Base-by-base conservation (phyloP, 306 rosid genomes). In the Styphnolobium japonicum region DNA sequence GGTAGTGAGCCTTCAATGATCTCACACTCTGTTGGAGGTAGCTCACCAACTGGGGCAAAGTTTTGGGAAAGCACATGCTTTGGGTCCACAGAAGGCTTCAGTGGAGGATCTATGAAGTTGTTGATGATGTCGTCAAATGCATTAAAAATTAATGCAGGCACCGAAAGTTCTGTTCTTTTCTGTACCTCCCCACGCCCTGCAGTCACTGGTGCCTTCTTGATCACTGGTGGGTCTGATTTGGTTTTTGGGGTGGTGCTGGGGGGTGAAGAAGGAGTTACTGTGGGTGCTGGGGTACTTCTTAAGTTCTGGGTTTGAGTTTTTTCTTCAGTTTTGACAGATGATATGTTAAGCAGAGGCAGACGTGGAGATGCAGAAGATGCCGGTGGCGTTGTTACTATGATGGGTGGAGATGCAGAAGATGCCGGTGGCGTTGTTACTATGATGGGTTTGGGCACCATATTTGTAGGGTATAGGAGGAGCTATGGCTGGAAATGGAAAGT, bases 21-120 rank as follows among this genome's bases (percentile, higher is more conserved):
- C 5, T 84, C 16, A 15, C 98, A 95, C 37, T 87, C 84, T 0
- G 95, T 92, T 0, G 97, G 98, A 0, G 97, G 95, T 9, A 91
- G 96, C 73, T 94, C 98, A 40, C 80, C 40, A 0, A 94, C 89
- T 0, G 98, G 98, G 11, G 97, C 88, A 62, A 88, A 95, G 85
- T 95, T 92, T 52, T 83, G 62, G 5, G 97, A 81, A 0, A 95
- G 87, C 1, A 87, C 92, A 8, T 56, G 76, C 9, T 72, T 82
- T 4, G 96, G 98, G 55, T 95, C 97, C 2, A 85, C 58, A 0
- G 95, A 88, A 0, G 93, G 88, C 12, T 87, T 89, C 2, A 69
- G 45, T 0, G 98, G 97, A 2, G 98, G 97, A 78, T 92, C 97
- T 12, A 94, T 78, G 89, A 88, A 94, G 66, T 75, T 91, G 91